These are phyloP conservation scores for Lotmaria passim DNA, from an alignment of 208 protist species.

Conservation along the genomic window DNA sequence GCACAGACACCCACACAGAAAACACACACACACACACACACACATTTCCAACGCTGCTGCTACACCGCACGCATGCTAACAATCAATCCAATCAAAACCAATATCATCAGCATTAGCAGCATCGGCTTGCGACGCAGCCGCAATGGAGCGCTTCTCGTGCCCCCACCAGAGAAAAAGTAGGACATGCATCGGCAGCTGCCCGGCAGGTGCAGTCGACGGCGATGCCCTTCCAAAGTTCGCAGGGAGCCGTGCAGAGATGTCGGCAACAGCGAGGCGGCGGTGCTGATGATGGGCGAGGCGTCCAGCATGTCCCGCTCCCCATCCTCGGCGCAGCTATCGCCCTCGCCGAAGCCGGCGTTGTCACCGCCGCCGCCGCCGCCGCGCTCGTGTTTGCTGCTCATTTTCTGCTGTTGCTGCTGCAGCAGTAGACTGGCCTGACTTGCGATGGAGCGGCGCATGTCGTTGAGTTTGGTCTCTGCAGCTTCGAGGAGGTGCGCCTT, in stretches of 20 bases:
- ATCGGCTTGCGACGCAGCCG: conserved; percentile 14
- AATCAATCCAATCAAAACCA: conserved; percentile 28
- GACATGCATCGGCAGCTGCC: conserved; percentile 19
- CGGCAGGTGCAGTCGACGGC: conserved; percentile 28
- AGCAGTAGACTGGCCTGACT: conserved; percentile 63
- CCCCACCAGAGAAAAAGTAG: conserved; percentile 28
- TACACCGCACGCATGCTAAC: not conserved
- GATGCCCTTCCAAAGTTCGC: conserved; percentile 16
- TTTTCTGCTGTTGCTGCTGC: conserved; percentile 44
- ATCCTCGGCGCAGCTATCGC: not conserved
- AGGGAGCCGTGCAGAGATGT: conserved; percentile 26
- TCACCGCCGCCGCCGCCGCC: conserved; percentile 5
- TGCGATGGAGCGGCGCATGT: conserved; percentile 66
- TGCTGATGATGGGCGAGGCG: conserved; percentile 27
- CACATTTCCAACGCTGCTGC: not conserved
- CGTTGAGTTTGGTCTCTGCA: conserved; percentile 59
- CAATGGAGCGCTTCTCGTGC: conserved; percentile 12
- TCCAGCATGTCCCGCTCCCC: conserved; percentile 14
- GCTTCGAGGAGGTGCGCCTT: conserved; percentile 48
- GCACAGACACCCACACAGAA: not conserved
- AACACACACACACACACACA: not conserved
- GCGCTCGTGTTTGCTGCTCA: not conserved
- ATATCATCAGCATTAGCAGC: conserved; percentile 10
- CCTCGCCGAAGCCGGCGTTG: conserved; percentile 2
- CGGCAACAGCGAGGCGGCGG: conserved; percentile 28